Conservation (phyloP, 805 yeast species). For the Metschnikowia aberdeeniae region DNA sequence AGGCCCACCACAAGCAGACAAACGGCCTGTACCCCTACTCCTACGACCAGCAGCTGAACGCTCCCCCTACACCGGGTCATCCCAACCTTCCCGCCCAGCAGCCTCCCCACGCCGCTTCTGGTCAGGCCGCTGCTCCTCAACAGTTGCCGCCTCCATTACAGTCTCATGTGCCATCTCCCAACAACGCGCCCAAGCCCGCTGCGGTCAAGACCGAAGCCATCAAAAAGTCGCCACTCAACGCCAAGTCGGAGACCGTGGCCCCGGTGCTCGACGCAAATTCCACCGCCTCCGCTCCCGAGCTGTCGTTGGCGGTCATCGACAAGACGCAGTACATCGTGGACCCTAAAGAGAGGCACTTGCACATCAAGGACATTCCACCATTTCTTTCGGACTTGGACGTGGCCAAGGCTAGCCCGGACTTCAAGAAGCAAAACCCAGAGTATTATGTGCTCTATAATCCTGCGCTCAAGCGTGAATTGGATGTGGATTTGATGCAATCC, state of each 20-base stretch:
- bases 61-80: slow-evolving; percentile 22
- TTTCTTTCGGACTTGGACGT: slow-evolving; percentile 78
- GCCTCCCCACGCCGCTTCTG: slow-evolving; percentile 2
- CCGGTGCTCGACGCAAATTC: slow-evolving; percentile 15
- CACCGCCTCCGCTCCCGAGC: slow-evolving; percentile 16
- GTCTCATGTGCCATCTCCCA: neutral
- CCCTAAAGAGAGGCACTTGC: slow-evolving; percentile 46
- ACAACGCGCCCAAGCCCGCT: slow-evolving; percentile 1
- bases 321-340: slow-evolving; percentile 40
- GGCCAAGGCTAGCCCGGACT: slow-evolving; percentile 65
- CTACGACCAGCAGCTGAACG: slow-evolving; percentile 24
- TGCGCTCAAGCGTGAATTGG: slow-evolving; percentile 59
- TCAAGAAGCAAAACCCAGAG: slow-evolving; percentile 78
- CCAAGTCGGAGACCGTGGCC: slow-evolving; percentile 16
- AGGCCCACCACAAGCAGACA: slow-evolving; percentile 35
- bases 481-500: slow-evolving; percentile 84
- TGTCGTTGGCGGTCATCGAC: slow-evolving; percentile 35
- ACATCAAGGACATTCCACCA: slow-evolving; percentile 76
- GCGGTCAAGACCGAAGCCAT: slow-evolving; percentile 1
- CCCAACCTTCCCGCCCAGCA: slow-evolving; percentile 15
- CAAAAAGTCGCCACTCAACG: slow-evolving; percentile 12
- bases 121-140: neutral
- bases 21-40: slow-evolving; percentile 38
- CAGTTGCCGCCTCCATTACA: slow-evolving; percentile 5
- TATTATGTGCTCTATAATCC: slow-evolving; percentile 91